These are phyloP conservation scores for Capronia americana DNA, from an alignment of 2,329 filamentous ascomycete genomes.

Conservation along the genomic window DNA sequence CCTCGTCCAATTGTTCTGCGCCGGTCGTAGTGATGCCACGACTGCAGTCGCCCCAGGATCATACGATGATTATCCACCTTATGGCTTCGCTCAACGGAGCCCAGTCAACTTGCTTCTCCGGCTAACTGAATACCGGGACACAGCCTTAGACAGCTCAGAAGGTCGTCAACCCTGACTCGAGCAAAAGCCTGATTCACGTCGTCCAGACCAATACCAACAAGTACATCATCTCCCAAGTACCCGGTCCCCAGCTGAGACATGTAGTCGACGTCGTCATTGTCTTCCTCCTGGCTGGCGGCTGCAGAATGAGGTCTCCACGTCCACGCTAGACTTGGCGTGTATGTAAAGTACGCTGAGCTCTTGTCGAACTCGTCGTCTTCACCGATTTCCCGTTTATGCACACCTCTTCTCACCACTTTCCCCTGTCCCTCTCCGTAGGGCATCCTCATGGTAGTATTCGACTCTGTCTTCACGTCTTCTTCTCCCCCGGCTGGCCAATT, in stretches of 20 bases:
- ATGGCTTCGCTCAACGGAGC: not conserved
- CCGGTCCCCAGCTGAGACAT: slow-evolving; percentile 46
- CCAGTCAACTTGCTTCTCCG: slow-evolving; percentile 3
- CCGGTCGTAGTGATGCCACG: not conserved
- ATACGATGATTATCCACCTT: not conserved
- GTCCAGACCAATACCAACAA: slow-evolving; percentile 49
- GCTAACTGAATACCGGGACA: slow-evolving; percentile 37
- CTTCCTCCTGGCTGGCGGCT: slow-evolving; percentile 19
- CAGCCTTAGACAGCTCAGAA: slow-evolving; percentile 47
- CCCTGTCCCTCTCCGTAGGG: slow-evolving; percentile 8
- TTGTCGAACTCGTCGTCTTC: slow-evolving; percentile 25
- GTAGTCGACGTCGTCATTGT: slow-evolving; percentile 39
- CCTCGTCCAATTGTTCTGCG: not conserved
- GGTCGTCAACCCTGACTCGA: slow-evolving; percentile 43
- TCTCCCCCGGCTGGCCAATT: slow-evolving; percentile 42
- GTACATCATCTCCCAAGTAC: slow-evolving; percentile 49
- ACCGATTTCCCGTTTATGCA: not conserved
- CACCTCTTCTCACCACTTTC: slow-evolving; percentile 8
- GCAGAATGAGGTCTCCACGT: slow-evolving; percentile 41
- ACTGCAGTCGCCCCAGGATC: not conserved
- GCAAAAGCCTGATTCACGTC: slow-evolving; percentile 47
- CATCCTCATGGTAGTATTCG: slow-evolving; percentile 10
- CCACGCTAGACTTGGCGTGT: slow-evolving; percentile 50
- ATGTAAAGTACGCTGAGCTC: slow-evolving; percentile 47
- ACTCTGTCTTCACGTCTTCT: not conserved